phyloP scores from a whole-genome alignment of 2,329 filamentous ascomycete species.

The Monascus ruber region DNA sequence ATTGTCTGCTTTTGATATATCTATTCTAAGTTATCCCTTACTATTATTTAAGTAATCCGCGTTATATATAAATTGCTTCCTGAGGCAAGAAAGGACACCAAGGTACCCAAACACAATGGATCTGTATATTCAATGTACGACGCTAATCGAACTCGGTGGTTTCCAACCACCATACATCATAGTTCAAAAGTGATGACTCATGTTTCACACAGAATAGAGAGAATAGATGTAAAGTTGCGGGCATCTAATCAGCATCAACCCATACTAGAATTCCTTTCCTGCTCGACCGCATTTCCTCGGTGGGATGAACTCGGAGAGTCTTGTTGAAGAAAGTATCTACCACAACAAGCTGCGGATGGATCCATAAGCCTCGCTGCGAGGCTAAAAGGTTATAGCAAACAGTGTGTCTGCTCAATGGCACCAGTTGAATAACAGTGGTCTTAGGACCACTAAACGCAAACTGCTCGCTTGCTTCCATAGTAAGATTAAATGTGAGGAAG shows the following conservation, averaged over 20 bases:
- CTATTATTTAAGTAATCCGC: too few species aligned
- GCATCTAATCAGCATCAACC: slow-evolving; percentile 28
- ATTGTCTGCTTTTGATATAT: too few species aligned
- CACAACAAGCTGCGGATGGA: slow-evolving; percentile 63
- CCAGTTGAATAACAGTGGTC: slow-evolving; percentile 63
- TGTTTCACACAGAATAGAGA: too few species aligned
- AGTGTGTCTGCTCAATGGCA: slow-evolving; percentile 66
- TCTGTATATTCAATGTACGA: too few species aligned
- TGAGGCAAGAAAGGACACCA: too few species aligned
- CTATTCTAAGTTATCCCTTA: too few species aligned
- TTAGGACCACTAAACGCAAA: slow-evolving; percentile 92
- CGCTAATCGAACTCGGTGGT: too few species aligned
- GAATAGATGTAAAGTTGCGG: too few species aligned
- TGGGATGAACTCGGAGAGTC: slow-evolving; percentile 67
- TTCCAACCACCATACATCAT: too few species aligned
- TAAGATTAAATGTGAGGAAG: slow-evolving; percentile 83
- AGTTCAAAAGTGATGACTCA: too few species aligned
- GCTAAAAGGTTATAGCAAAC: slow-evolving; percentile 67
- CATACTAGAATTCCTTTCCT: slow-evolving; percentile 40
- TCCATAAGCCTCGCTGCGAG: slow-evolving; percentile 51
- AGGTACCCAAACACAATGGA: too few species aligned
- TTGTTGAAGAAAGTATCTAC: slow-evolving; percentile 91
- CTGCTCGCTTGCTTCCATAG: slow-evolving; percentile 82
- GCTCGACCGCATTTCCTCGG: slow-evolving; percentile 52
- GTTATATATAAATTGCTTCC: too few species aligned